phyloP scores from a whole-genome alignment of 2,329 filamentous ascomycete genomes.

The Curvularia lunata region DNA sequence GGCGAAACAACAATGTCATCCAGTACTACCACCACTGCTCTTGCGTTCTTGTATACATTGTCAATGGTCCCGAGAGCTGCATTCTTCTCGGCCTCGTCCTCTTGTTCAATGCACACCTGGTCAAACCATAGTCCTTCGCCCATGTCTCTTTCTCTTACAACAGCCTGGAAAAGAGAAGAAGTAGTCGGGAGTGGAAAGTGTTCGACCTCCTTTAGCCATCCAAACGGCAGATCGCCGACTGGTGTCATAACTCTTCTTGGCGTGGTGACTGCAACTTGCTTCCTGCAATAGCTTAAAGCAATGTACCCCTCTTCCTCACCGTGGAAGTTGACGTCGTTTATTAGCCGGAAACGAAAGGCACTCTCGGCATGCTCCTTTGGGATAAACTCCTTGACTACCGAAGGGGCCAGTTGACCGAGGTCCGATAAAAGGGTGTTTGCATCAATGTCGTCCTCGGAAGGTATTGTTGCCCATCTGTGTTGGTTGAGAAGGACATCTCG shows the following conservation, averaged over 20 bases:
- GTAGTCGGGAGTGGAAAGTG: constrained; percentile 51
- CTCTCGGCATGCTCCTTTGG: constrained; percentile 29
- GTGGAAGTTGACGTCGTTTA: constrained; percentile 42
- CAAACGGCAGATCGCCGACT: constrained; percentile 42
- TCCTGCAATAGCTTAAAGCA: constrained; percentile 54
- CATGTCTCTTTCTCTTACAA: constrained; percentile 47
- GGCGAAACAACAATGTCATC: constrained; percentile 50
- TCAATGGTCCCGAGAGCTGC: constrained; percentile 53
- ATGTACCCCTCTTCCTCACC: constrained; percentile 50
- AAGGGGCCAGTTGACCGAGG: constrained; percentile 36
- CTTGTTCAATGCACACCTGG: constrained; percentile 54
- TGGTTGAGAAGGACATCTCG: constrained; percentile 28
- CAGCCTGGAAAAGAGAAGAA: constrained; percentile 50
- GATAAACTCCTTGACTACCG: constrained; percentile 41
- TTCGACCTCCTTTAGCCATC: constrained; percentile 42
- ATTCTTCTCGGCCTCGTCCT: constrained; percentile 49
- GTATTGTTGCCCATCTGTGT: constrained; percentile 13
- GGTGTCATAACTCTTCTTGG: constrained; percentile 33
- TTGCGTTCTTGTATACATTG: constrained; percentile 51
- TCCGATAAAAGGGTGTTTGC: constrained; percentile 34
- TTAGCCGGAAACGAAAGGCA: constrained; percentile 48
- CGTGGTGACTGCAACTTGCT: constrained; percentile 35
- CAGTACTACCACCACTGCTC: constrained; percentile 50
- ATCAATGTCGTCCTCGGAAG: constrained; percentile 21
- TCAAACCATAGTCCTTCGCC: constrained; percentile 55